Conservation (phyloP, 345 rosid species). For the Anastatica hierochuntica region DNA sequence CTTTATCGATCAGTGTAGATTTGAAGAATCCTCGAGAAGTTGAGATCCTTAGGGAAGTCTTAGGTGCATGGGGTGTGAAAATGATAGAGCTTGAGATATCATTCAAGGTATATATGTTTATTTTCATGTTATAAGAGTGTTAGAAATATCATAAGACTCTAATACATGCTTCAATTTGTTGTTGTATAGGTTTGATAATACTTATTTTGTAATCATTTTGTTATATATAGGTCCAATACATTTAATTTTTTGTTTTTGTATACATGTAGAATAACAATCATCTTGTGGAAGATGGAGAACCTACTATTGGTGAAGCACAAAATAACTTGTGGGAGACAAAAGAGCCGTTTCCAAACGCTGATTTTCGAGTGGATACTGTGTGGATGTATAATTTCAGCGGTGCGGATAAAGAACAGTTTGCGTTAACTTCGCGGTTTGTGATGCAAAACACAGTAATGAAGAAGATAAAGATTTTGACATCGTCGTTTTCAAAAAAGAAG, state of each 20-base stretch:
- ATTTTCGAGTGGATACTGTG: not conserved
- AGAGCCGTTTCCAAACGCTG: not conserved
- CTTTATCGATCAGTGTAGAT: slow-evolving; percentile 9
- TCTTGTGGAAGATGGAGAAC: not conserved
- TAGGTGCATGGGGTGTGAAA: not conserved
- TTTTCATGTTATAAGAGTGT: too few species aligned
- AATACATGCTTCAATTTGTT: too few species aligned
- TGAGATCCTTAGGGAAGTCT: not conserved
- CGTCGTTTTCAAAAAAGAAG: slow-evolving; percentile 33
- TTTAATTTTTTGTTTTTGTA: not conserved
- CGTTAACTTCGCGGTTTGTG: not conserved
- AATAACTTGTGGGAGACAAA: too few species aligned
- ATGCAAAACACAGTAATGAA: not conserved
- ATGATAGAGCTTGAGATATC: not conserved
- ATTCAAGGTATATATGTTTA: slow-evolving; percentile 2
- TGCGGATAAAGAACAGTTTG: not conserved
- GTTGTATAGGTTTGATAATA: too few species aligned
- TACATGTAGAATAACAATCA: not conserved
- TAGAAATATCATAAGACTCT: too few species aligned
- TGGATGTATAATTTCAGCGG: slow-evolving; percentile 3
- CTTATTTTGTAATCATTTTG: too few species aligned
- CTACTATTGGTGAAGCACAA: too few species aligned
- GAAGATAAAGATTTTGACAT: slow-evolving; percentile 25
- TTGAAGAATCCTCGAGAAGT: not conserved
- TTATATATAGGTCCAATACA: too few species aligned